Base-by-base conservation (phyloP, 495 filamentous ascomycete species). In the Pseudotulostoma volvatum region DNA sequence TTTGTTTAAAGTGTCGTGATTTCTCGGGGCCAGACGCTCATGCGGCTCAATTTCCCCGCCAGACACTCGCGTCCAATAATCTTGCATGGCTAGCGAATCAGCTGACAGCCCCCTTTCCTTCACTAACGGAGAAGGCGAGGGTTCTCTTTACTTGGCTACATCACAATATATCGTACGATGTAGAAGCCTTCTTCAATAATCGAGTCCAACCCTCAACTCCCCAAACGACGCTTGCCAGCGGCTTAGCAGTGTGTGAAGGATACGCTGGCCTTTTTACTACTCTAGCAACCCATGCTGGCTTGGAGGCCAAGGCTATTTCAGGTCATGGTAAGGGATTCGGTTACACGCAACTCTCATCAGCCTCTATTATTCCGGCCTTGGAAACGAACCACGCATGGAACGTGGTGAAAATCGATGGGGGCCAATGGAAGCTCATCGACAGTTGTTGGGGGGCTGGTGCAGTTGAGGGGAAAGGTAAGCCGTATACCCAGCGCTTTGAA, bases 111-210 rank as follows among this genome's bases (percentile, higher is more conserved):
- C 84, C 84, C 1, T 95, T 95, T 53, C 57, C 73, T 4, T 90
- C 81, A 1, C 45, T 56, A 0, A 93, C 87, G 2, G 90, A 96
- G 54, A 93, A 93, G 57, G 87, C 90, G 8, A 73, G 90, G 11
- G 80, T 69, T 7, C 79, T 97, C 41, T 97, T 97, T 55, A 82
- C 84, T 5, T 97, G 87, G 90, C 69, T 84, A 34, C 90, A 96
- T 56, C 79, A 97, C 56, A 96, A 95, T 49, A 74, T 97, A 42
- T 63, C 63, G 33, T 97, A 97, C 58, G 81, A 97, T 54, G 66
- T 71, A 3, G 59, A 73, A 25, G 66, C 73, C 31, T 90, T 94
- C 64, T 86, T 87, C 53, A 71, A 68, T 41, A 67, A 75, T 32
- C 71, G 56, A 38, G 64, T 92, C 25, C 59, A 74, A 43, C 63